phyloP scores from a whole-genome alignment of 2,329 filamentous ascomycete species.

The Neoascochyta sp. region DNA sequence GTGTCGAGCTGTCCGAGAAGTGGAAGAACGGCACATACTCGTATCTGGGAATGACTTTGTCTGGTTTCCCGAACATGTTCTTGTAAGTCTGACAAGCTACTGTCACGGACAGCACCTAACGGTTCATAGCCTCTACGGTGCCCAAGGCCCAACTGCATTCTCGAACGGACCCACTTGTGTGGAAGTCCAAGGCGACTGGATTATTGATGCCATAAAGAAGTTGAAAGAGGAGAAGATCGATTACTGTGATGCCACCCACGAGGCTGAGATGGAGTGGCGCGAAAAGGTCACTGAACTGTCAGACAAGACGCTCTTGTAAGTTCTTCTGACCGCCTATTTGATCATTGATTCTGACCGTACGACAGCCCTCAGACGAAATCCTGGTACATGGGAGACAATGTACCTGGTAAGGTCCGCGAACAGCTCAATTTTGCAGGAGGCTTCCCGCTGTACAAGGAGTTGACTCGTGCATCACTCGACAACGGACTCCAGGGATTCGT shows the following conservation, averaged over 20 bases:
- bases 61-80: constrained; percentile 33
- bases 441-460: constrained; percentile 39
- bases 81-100: too few relatives aligned
- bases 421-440: constrained; percentile 46
- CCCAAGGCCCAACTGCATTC: constrained; percentile 47
- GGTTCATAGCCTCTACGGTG: constrained; percentile 46
- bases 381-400: constrained; percentile 47
- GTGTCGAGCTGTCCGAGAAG: constrained; percentile 36
- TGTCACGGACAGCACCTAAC: too few relatives aligned
- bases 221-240: constrained; percentile 37
- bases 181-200: constrained; percentile 46
- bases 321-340: too few relatives aligned
- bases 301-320: constrained; percentile 43
- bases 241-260: constrained; percentile 41
- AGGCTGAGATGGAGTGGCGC: constrained; percentile 44
- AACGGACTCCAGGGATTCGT: constrained; percentile 36
- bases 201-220: constrained; percentile 43
- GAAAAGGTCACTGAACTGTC: constrained; percentile 40
- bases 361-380: constrained; percentile 37
- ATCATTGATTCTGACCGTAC: too few relatives aligned
- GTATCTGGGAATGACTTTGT: constrained; percentile 43
- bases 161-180: constrained; percentile 46
- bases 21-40: constrained; percentile 44
- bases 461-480: constrained; percentile 39
- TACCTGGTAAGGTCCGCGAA: constrained; percentile 46